phyloP scores from a whole-genome alignment of 345 rosid species.

The Populus simonii region DNA sequence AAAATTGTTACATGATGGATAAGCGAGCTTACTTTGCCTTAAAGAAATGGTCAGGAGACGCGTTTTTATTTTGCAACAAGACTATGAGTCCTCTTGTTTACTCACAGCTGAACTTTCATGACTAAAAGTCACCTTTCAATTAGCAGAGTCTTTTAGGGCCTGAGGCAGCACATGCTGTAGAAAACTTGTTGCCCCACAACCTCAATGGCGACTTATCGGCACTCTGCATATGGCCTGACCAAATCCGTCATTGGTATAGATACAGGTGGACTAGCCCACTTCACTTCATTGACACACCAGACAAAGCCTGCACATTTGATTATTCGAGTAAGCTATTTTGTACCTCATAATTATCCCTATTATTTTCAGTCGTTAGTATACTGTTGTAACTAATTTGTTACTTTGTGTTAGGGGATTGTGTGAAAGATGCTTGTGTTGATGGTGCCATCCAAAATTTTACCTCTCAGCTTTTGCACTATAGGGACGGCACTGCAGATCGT shows the following conservation, averaged over 20 bases:
- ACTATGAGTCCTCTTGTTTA: too few relatives aligned
- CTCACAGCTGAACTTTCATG: background rate
- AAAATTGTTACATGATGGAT: too few relatives aligned
- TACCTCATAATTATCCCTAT: background rate
- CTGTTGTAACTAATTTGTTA: background rate
- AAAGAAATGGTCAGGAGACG: too few relatives aligned
- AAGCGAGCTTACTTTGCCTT: background rate
- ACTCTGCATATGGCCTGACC: slow-evolving; percentile 71
- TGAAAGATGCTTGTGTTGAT: slow-evolving; percentile 65
- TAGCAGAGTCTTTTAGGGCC: slow-evolving; percentile 62
- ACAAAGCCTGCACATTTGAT: slow-evolving; percentile 50
- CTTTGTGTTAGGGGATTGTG: slow-evolving; percentile 67
- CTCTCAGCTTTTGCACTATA: slow-evolving; percentile 82
- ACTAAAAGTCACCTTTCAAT: background rate
- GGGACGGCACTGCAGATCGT: slow-evolving; percentile 81
- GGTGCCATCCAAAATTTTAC: slow-evolving; percentile 91
- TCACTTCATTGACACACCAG: slow-evolving; percentile 78
- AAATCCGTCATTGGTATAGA: slow-evolving; percentile 67
- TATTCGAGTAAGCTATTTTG: slow-evolving; percentile 40
- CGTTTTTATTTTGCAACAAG: too few relatives aligned
- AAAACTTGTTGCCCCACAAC: slow-evolving; percentile 48
- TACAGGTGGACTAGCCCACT: slow-evolving; percentile 76
- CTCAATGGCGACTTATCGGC: slow-evolving; percentile 58
- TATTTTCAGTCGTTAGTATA: background rate
- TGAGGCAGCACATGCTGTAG: slow-evolving; percentile 61